phyloP scores from a whole-genome alignment of 2,329 filamentous ascomycete genomes.

The Ascochyta viciae-villosae region DNA sequence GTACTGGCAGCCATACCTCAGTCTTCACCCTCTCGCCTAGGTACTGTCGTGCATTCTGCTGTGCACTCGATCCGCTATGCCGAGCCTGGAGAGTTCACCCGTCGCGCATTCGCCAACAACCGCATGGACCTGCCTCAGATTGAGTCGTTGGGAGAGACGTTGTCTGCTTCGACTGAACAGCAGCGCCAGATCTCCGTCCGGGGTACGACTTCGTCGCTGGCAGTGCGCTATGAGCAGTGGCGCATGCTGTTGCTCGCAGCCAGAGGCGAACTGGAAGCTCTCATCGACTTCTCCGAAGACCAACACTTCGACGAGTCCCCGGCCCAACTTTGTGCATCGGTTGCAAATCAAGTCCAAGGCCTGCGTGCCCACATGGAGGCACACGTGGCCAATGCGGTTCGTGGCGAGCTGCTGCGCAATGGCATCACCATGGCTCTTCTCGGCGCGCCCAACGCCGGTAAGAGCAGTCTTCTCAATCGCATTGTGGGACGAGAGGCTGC shows the following conservation, averaged over 20 bases:
- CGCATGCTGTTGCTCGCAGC: constrained; percentile 77
- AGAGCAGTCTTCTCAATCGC: constrained; percentile 90
- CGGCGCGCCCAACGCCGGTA: constrained; percentile 92
- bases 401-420: constrained; percentile 81
- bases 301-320: constrained; percentile 95
- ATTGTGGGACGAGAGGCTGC: constrained; percentile 92
- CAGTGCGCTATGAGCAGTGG: constrained; percentile 83
- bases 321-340: constrained; percentile 71
- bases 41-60: not conserved
- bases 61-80: constrained; percentile 74
- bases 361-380: constrained; percentile 70
- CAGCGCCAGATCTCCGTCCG: constrained; percentile 87
- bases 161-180: constrained; percentile 81
- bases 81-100: constrained; percentile 94
- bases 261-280: constrained; percentile 87
- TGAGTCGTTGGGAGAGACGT: constrained; percentile 67
- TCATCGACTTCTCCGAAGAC: constrained; percentile 97
- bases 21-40: constrained; percentile 41
- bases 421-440: constrained; percentile 88
- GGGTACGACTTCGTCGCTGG: constrained; percentile 73
- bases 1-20: constrained; percentile 78
- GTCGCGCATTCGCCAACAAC: constrained; percentile 86
- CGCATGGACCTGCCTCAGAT: constrained; percentile 86
- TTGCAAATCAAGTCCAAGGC: constrained; percentile 67
- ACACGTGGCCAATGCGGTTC: constrained; percentile 78